Evolutionary conservation across 495 filamentous ascomycete species (phyloP).

Genomic region (Tuber aestivum): DNA sequence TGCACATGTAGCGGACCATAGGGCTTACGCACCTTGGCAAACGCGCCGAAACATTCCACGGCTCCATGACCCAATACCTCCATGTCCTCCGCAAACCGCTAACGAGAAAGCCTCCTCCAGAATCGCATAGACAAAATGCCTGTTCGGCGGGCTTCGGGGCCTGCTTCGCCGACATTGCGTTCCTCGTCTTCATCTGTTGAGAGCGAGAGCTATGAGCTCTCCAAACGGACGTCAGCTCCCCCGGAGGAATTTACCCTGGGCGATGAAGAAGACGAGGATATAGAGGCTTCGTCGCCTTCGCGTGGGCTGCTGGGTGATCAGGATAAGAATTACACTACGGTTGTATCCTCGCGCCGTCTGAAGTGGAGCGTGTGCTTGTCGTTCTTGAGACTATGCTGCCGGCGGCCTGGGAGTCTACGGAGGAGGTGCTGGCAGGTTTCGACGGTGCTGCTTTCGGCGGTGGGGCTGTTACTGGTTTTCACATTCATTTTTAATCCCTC

Average conservation of each 20-base stretch:
- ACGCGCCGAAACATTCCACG: background rate
- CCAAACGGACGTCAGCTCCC: conserved; percentile 1
- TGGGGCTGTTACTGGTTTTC: conserved; percentile 42
- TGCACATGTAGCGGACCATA: background rate
- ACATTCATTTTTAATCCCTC: conserved; percentile 56
- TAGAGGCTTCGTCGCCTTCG: conserved; percentile 25
- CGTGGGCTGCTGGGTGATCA: conserved; percentile 12
- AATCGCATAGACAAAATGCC: background rate
- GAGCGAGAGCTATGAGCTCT: conserved; percentile 17
- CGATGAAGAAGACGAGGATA: conserved; percentile 12
- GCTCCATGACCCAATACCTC: background rate
- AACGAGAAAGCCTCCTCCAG: background rate
- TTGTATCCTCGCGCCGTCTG: background rate
- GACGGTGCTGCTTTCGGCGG: conserved; percentile 8
- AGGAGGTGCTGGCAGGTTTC: conserved; percentile 21
- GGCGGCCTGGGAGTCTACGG: conserved; percentile 9
- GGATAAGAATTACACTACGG: background rate
- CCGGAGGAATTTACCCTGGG: conserved; percentile 2
- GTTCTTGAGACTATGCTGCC: conserved; percentile 4
- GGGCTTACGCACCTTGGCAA: background rate
- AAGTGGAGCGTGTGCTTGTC: conserved; percentile 1
- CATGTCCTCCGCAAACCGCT: background rate
- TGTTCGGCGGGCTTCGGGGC: background rate
- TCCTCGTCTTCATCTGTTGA: conserved; percentile 16
- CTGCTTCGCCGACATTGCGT: background rate